Conservation (phyloP, 169 alveolate species). For the Amoebophrya sp. region DNA sequence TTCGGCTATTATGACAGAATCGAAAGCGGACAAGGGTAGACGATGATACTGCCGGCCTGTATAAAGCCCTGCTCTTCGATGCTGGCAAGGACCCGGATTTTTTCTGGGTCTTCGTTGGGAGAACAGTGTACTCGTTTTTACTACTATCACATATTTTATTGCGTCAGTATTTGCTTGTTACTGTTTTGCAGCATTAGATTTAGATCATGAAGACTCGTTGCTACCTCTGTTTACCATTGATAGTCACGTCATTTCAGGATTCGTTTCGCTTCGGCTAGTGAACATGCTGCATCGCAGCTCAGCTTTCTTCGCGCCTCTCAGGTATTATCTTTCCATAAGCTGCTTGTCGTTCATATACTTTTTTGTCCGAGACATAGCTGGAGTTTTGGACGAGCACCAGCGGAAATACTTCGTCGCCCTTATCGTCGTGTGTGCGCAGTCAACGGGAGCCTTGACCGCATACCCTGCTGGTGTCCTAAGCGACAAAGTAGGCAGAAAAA, state of each 20-base stretch:
- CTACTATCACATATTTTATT: no score
- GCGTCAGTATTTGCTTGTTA: no score
- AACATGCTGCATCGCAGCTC: no score
- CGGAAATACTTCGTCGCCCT: neutral
- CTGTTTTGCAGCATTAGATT: no score
- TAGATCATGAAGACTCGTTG: no score
- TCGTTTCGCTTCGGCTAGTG: no score
- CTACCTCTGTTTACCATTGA: no score
- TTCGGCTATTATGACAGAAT: neutral
- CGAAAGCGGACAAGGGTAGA: neutral
- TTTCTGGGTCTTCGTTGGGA: neutral
- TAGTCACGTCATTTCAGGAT: no score
- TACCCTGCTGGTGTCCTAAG: neutral
- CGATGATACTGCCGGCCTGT: neutral
- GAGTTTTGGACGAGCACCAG: neutral
- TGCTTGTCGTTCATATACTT: neutral
- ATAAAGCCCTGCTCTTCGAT: neutral
- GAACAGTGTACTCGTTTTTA: neutral
- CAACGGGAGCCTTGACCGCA: neutral
- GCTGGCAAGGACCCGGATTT: neutral
- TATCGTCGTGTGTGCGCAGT: slow-evolving; percentile 1
- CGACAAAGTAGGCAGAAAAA: neutral
- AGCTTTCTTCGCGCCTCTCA: no score
- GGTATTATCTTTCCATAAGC: neutral
- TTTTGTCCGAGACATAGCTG: neutral